phyloP scores from a whole-genome alignment of 2,329 filamentous ascomycete genomes.

The Colletotrichum chrysophilum region DNA sequence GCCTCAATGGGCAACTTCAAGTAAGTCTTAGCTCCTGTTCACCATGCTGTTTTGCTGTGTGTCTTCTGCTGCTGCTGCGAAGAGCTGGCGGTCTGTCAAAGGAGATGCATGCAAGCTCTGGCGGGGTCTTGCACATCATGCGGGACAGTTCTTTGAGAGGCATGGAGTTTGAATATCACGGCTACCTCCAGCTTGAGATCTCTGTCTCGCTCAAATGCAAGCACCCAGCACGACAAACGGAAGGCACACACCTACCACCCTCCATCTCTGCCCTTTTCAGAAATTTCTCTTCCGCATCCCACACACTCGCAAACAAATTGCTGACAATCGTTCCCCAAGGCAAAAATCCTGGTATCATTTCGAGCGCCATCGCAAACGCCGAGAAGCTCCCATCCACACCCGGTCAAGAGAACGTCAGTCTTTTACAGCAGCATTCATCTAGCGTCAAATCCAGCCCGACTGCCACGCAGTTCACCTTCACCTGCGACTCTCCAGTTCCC shows the following conservation, averaged over 20 bases:
- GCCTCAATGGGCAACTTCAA: constrained; percentile 49
- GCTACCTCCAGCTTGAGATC: neutral
- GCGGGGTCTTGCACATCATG: neutral
- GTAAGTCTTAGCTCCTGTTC: constrained; percentile 39
- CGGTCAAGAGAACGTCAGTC: constrained; percentile 79
- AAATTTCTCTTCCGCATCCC: neutral
- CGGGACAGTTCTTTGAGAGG: neutral
- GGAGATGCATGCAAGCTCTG: neutral
- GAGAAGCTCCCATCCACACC: constrained; percentile 69
- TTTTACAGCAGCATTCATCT: constrained; percentile 72
- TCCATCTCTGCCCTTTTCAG: neutral
- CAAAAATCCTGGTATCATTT: constrained; percentile 80
- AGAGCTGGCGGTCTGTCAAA: neutral
- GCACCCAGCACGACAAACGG: neutral
- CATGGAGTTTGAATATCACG: neutral
- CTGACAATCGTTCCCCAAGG: constrained; percentile 29
- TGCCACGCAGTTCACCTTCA: constrained; percentile 94
- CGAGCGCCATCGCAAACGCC: constrained; percentile 88
- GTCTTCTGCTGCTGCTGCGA: neutral
- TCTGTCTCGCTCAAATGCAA: neutral
- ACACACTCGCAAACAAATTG: neutral
- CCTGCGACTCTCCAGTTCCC: constrained; percentile 87
- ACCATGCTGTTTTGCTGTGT: neutral
- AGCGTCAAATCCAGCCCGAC: constrained; percentile 67
- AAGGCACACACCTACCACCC: neutral